Percentiles rank a stretch among this genome's conserved stretches.
Evolutionary conservation across 495 filamentous ascomycete species (phyloP).

Genomic region (Cenococcum geophilum): DNA sequence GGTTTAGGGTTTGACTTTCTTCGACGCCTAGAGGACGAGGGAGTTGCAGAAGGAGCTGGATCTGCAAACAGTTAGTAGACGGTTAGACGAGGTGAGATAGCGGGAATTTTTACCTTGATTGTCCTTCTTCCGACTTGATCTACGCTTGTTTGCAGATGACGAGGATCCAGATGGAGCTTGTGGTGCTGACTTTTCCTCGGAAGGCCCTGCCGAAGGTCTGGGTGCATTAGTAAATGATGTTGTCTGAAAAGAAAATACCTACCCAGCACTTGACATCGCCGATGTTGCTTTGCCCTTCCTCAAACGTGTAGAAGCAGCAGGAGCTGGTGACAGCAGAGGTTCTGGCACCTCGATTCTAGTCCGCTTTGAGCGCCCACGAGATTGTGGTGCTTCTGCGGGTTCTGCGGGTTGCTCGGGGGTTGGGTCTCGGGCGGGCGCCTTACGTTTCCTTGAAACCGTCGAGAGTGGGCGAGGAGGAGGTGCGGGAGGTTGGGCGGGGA

Average conservation of each 20-base stretch:
- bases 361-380: conserved; percentile 29
- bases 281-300: conserved; percentile 55
- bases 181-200: conserved; percentile 38
- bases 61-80: conserved; percentile 15
- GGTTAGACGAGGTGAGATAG: neutral
- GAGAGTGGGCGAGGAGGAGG: conserved; percentile 18
- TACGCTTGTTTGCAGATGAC: conserved; percentile 19
- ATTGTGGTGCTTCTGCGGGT: conserved; percentile 11
- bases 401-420: conserved; percentile 25
- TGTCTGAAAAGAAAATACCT: conserved; percentile 31
- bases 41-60: conserved; percentile 6
- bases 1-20: conserved; percentile 35
- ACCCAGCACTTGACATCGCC: conserved; percentile 83
- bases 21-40: conserved; percentile 43
- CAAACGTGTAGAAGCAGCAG: conserved; percentile 17
- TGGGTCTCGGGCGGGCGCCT: conserved; percentile 32
- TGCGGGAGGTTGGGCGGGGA: conserved; percentile 24
- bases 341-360: conserved; percentile 22
- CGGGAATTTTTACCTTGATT: conserved; percentile 19
- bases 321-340: conserved; percentile 16
- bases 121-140: conserved; percentile 18
- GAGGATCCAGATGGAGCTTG: conserved; percentile 46
- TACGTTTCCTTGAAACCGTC: conserved; percentile 37
- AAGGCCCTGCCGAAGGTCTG: conserved; percentile 35
- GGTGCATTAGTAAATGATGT: conserved; percentile 17